Conservation (phyloP, 2,329 filamentous ascomycete species). For the Chaetomium sp. region DNA sequence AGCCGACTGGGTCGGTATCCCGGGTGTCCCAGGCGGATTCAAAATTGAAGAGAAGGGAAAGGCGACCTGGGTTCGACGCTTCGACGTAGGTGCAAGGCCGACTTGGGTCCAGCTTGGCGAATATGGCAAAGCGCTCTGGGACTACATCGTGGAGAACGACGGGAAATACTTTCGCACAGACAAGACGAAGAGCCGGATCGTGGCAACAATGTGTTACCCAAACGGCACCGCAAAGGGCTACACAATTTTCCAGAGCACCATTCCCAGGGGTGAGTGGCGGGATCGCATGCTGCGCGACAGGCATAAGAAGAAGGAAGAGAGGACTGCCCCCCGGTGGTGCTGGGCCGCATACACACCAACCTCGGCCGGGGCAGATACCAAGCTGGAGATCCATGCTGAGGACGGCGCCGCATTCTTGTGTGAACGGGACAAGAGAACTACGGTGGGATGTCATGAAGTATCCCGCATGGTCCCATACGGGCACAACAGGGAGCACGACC, state of each 20-base stretch:
- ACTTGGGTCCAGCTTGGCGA: background rate
- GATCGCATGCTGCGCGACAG: background rate
- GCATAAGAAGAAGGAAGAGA: background rate
- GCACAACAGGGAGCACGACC: background rate
- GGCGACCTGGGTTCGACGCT: background rate
- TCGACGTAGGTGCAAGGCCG: background rate
- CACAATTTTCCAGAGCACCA: background rate
- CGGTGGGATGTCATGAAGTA: background rate
- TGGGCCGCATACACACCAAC: background rate
- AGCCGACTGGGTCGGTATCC: background rate
- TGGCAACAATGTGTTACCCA: background rate
- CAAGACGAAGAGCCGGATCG: background rate
- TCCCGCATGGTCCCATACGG: background rate
- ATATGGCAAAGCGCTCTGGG: background rate
- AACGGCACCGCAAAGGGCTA: background rate
- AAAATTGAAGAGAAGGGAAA: background rate
- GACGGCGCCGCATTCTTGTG: background rate
- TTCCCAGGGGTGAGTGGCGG: background rate
- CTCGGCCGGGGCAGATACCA: background rate
- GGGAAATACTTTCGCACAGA: background rate
- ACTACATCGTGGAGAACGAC: background rate
- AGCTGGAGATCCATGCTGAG: background rate
- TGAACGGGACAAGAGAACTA: background rate
- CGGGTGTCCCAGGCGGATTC: background rate
- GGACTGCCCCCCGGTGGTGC: background rate